Evolutionary conservation across 1,139 yeast species (phyloP), one percentile per base, ranked within the genome.

Genomic region (Lodderomyces pseudojiufengensis): DNA sequence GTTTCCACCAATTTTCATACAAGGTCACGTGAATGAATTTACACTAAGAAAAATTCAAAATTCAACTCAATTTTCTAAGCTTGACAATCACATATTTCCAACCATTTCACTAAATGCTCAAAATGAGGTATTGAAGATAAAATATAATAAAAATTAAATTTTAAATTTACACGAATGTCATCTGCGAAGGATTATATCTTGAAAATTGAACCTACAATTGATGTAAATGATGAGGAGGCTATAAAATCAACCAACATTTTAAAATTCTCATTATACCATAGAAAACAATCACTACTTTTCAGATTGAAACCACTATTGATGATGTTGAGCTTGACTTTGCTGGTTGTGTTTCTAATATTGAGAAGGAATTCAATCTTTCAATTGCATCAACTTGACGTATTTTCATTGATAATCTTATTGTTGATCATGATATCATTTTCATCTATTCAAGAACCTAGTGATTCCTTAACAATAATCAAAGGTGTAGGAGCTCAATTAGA

Each of bases 401-500:
- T n/a, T 27, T 15, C 5, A 18, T 11, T 27, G 11, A 18, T 9
- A 9, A 23, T 5, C 22, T 27, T n/a, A 16, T 28, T n/a, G 12
- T 28, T n/a, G 7, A 18, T 18, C 20, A 5, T 18, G 32, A 27
- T 10, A 27, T 30, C 12, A 18, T 35, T 1, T 16, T 31, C 35
- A 28, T 32, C 48, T 40, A 45, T 48, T 26, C 70, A 60, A 38
- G 52, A 51, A 21, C 55, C 61, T 5, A 53, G 57, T 38, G 73
- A 67, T 36, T 50, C 56, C 11, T 48, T 66, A 41, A 54, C 58
- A 9, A 60, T 64, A 4, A 63, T 67, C 51, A 61, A 57, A 42
- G 66, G 63, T 30, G 55, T 65, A 13, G 73, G 73, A 1, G 49
- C 66, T 4, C 72, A 66, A 39, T 46, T 61, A 20, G 46, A 51